A percentile compares a stretch with the other conserved stretches of the same genome.
phyloP scores from a whole-genome alignment of 208 protist genomes.

The Acanthamoeba triangularis region DNA sequence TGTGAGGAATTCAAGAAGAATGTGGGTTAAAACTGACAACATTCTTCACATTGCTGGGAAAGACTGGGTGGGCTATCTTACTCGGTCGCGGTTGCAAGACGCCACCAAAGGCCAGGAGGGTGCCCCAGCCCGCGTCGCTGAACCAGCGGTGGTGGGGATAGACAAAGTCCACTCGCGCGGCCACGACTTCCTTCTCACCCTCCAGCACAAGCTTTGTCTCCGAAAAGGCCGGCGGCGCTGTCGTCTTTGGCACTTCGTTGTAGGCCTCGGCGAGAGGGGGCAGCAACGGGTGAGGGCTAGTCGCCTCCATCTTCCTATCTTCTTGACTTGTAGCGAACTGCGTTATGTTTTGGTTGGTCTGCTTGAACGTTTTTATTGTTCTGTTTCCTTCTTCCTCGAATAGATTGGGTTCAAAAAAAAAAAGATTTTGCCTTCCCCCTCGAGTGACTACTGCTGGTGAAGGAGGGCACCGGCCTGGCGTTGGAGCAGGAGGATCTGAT shows the following conservation, averaged over 20 bases:
- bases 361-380: no score
- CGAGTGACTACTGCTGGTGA: not conserved
- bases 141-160: conserved; percentile 71
- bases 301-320: no score
- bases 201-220: not conserved
- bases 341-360: no score
- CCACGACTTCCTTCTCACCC: not conserved
- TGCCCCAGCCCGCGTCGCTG: conserved; percentile 39
- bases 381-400: not conserved
- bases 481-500: conserved; percentile 52
- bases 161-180: conserved; percentile 1
- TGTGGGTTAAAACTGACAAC: not conserved
- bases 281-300: no score
- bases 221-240: not conserved
- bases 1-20: not conserved
- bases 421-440: not conserved
- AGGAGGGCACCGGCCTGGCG: conserved; percentile 39
- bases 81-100: not conserved
- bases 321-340: no score
- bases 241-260: not conserved
- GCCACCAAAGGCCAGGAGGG: not conserved
- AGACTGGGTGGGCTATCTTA: not conserved
- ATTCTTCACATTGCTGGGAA: not conserved
- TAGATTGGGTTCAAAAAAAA: not conserved
- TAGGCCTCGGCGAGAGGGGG: not conserved